phyloP scores from a whole-genome alignment of 495 filamentous ascomycete species.

The Chaetomium cochliodes region DNA sequence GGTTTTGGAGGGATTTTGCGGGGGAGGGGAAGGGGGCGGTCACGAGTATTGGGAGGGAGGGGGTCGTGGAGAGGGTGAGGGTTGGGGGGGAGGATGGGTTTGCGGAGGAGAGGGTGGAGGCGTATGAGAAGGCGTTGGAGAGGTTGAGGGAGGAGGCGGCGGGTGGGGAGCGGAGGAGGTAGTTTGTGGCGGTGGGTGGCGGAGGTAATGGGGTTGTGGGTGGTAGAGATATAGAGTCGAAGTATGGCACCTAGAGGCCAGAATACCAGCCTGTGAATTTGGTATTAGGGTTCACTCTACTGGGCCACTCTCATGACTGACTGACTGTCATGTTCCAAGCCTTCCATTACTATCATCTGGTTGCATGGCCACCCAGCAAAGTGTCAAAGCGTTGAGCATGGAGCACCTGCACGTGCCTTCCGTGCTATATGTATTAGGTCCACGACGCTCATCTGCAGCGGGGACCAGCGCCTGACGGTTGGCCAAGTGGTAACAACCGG shows the following conservation, averaged over 20 bases:
- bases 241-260: no score
- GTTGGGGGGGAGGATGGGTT: conserved; percentile 41
- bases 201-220: neutral
- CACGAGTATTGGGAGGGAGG: conserved; percentile 27
- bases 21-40: conserved; percentile 38
- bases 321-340: no score
- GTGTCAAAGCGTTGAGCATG: no score
- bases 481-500: neutral
- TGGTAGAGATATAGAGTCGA: no score
- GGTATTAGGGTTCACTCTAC: no score
- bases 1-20: conserved; percentile 83
- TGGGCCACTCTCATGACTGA: no score
- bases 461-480: neutral
- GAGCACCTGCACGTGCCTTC: neutral
- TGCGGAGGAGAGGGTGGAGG: conserved; percentile 50
- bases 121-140: conserved; percentile 61
- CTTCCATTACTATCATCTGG: no score
- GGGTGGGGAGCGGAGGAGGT: conserved; percentile 25
- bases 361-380: no score
- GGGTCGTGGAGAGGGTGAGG: conserved; percentile 32
- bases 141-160: conserved; percentile 50
- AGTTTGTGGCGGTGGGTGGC: neutral
- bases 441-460: neutral
- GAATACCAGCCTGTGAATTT: no score
- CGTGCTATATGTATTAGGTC: neutral